A percentile compares a stretch with the other conserved stretches of the same genome.
Evolutionary conservation across 345 rosid genomes (phyloP).

Genomic region (Populus simonii): DNA sequence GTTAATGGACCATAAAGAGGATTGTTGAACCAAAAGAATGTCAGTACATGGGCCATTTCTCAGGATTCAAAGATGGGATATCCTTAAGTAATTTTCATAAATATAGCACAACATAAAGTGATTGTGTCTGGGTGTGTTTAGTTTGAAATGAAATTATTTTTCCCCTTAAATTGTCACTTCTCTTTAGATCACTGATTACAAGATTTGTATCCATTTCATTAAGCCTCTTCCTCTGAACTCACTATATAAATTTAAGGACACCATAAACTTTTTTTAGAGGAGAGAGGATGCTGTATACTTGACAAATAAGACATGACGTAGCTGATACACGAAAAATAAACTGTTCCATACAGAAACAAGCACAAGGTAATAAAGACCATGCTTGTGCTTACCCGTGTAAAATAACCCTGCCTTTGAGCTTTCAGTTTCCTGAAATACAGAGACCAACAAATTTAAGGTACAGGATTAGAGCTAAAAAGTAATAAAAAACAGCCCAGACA

Average conservation of each 20-base stretch:
- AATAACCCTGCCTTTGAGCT: conserved; percentile 51
- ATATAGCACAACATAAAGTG: too few species aligned
- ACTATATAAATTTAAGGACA: too few species aligned
- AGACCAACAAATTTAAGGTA: conserved; percentile 4
- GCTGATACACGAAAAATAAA: not conserved
- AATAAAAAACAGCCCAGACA: not conserved
- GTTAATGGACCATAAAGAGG: not conserved
- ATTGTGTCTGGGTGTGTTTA: too few species aligned
- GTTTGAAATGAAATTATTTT: too few species aligned
- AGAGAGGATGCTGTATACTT: not conserved
- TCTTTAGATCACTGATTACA: too few species aligned
- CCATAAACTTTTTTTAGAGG: too few species aligned
- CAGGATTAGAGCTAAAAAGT: not conserved
- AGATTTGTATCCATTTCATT: not conserved
- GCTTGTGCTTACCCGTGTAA: conserved; percentile 34
- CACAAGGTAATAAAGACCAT: not conserved
- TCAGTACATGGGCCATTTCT: too few species aligned
- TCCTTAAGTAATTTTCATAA: too few species aligned
- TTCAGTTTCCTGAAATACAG: conserved; percentile 44
- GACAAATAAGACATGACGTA: not conserved
- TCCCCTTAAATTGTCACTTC: too few species aligned
- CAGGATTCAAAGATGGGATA: too few species aligned
- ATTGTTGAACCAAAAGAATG: not conserved
- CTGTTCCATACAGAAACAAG: not conserved
- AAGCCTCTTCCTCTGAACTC: not conserved